Percentiles rank a stretch among this genome's conserved stretches.
Conservation (phyloP, 352 stramenopile species). For the Phytophthora foliorum region DNA sequence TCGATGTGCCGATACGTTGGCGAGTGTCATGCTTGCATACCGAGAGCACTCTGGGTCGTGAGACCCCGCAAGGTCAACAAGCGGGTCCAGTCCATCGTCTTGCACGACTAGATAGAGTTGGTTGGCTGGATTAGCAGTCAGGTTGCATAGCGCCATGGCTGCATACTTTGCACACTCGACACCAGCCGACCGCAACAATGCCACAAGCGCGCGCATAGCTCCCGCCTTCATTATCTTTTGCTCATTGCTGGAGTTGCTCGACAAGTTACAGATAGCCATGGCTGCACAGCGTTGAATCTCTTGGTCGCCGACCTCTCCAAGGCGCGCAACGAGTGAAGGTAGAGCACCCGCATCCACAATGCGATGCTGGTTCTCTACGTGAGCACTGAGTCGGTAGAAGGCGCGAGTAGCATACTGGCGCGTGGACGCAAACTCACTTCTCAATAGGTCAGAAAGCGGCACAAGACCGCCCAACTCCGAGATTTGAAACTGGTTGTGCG, state of each 20-base stretch:
- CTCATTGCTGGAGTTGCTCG: slow-evolving; percentile 77
- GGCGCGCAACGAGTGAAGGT: slow-evolving; percentile 71
- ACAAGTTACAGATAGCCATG: slow-evolving; percentile 91
- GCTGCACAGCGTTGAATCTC: slow-evolving; percentile 82
- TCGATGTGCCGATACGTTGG: slow-evolving; percentile 93
- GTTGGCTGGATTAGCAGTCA: slow-evolving; percentile 93
- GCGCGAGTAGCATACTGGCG: slow-evolving; percentile 87
- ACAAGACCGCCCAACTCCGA: slow-evolving; percentile 86
- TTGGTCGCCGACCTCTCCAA: slow-evolving; percentile 46
- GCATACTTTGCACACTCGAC: slow-evolving; percentile 86
- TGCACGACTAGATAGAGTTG: slow-evolving; percentile 91
- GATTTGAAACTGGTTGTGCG: slow-evolving; percentile 93
- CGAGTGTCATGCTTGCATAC: slow-evolving; percentile 95
- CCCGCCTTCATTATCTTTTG: slow-evolving; percentile 84
- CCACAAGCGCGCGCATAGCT: slow-evolving; percentile 73
- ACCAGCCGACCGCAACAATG: slow-evolving; percentile 55
- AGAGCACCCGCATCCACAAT: slow-evolving; percentile 90
- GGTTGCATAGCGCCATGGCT: slow-evolving; percentile 96
- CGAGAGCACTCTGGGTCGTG: slow-evolving; percentile 82
- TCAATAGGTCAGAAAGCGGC: slow-evolving; percentile 85
- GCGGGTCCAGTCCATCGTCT: slow-evolving; percentile 70
- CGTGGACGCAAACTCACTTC: slow-evolving; percentile 71
- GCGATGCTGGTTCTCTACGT: slow-evolving; percentile 88
- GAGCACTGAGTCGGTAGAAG: slow-evolving; percentile 91
- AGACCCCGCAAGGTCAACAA: slow-evolving; percentile 85